Conservation (phyloP, 2,329 filamentous ascomycete genomes). For the Colletotrichum trifolii region DNA sequence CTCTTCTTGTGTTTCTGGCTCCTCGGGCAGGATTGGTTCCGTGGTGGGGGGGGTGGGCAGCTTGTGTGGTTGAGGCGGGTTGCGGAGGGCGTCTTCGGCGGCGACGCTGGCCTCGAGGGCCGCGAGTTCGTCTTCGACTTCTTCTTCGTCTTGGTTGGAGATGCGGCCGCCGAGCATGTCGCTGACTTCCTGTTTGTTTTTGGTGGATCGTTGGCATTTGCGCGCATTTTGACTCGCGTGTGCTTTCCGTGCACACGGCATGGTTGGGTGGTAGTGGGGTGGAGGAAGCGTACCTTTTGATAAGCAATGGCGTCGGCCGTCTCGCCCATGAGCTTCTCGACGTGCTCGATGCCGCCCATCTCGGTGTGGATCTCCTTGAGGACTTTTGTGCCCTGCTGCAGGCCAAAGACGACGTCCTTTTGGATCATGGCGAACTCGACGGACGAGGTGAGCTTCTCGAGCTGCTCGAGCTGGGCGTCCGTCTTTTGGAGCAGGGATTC, state of each 20-base stretch:
- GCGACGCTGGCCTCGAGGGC: conserved; percentile 68
- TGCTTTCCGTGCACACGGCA: background rate
- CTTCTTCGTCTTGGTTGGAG: conserved; percentile 95
- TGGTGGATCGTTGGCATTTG: background rate
- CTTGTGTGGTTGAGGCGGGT: conserved; percentile 27
- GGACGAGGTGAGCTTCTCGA: conserved; percentile 87
- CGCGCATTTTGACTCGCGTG: background rate
- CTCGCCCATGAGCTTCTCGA: conserved; percentile 96
- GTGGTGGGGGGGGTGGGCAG: conserved; percentile 46
- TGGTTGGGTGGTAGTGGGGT: background rate
- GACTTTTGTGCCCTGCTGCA: conserved; percentile 91
- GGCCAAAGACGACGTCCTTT: conserved; percentile 92
- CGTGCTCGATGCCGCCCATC: conserved; percentile 93
- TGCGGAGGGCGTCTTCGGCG: conserved; percentile 29
- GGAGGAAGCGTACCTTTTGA: conserved; percentile 72
- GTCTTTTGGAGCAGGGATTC: conserved; percentile 89
- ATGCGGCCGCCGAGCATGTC: conserved; percentile 90
- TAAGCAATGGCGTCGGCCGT: conserved; percentile 91
- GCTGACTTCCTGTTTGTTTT: conserved; percentile 78
- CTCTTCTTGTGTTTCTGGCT: conserved; percentile 32
- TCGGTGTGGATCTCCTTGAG: conserved; percentile 92
- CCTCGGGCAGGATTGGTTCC: conserved; percentile 45
- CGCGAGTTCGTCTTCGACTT: conserved; percentile 95
- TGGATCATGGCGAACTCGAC: conserved; percentile 98
- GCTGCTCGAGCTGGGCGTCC: conserved; percentile 90